Evolutionary conservation across 2,329 filamentous ascomycete genomes (phyloP).

Genomic region (Xylaria sp.): DNA sequence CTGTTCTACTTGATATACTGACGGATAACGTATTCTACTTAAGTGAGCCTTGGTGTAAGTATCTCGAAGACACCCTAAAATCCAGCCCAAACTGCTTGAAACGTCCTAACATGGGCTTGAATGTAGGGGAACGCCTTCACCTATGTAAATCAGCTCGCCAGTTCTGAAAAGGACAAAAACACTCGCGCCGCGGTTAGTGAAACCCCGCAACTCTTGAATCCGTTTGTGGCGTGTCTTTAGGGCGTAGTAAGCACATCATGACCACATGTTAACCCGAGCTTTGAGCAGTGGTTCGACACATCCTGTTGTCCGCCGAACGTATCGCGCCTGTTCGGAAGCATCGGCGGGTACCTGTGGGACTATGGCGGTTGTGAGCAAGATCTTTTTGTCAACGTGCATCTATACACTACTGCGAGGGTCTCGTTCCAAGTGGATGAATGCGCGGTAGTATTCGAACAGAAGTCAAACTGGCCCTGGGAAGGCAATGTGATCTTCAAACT

Average conservation of each 20-base stretch:
- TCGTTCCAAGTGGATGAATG: slow-evolving; percentile 51
- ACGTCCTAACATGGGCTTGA: background rate
- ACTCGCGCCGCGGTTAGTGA: slow-evolving; percentile 54
- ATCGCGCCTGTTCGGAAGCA: slow-evolving; percentile 62
- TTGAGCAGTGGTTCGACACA: slow-evolving; percentile 63
- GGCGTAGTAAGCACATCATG: background rate
- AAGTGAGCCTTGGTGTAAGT: slow-evolving; percentile 58
- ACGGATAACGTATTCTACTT: slow-evolving; percentile 16
- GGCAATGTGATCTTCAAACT: slow-evolving; percentile 61
- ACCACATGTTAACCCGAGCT: slow-evolving; percentile 4
- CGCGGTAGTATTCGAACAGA: slow-evolving; percentile 57
- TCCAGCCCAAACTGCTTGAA: background rate
- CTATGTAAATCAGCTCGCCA: slow-evolving; percentile 70
- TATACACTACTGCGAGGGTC: slow-evolving; percentile 63
- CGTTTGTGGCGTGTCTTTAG: background rate
- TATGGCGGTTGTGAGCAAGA: slow-evolving; percentile 46
- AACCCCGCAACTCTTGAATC: background rate
- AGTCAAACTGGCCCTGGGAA: slow-evolving; percentile 67
- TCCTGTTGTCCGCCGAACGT: slow-evolving; percentile 71
- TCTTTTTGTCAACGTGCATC: slow-evolving; percentile 61
- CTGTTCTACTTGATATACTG: background rate
- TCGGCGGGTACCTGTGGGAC: slow-evolving; percentile 67
- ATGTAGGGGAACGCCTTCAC: slow-evolving; percentile 63
- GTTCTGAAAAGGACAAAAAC: slow-evolving; percentile 60
- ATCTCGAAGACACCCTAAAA: background rate